Evolutionary conservation across 257 asterid genomes (phyloP).

Genomic region (Nemophila menziesii): DNA sequence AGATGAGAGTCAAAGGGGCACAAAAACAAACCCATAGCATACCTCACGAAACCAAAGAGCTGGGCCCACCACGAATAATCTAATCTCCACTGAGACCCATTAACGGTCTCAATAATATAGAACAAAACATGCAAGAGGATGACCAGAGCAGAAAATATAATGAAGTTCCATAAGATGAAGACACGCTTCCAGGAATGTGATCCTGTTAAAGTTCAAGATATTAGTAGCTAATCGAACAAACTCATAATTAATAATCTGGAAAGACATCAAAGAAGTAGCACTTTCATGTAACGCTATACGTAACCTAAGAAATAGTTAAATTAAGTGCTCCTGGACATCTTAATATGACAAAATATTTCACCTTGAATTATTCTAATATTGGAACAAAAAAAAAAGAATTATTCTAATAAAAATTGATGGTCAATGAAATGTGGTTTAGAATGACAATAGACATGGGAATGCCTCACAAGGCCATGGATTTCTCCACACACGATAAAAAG

Average conservation of each 20-base stretch:
- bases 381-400: no score
- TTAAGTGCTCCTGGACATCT: no score
- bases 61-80: constrained; percentile 7
- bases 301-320: no score
- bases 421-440: no score
- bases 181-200: constrained; percentile 5
- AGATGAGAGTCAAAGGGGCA: background rate
- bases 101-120: background rate
- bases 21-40: background rate
- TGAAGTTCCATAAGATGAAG: constrained; percentile 6
- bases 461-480: no score
- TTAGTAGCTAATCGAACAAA: constrained; percentile 4
- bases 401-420: no score
- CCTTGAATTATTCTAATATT: no score
- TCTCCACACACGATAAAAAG: no score
- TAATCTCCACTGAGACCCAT: constrained; percentile 3
- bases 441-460: no score
- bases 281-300: no score
- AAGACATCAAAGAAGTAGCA: background rate
- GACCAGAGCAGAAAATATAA: constrained; percentile 3
- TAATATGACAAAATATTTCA: no score
- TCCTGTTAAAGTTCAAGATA: constrained; percentile 3
- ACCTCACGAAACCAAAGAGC: constrained; percentile 13
- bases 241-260: background rate
- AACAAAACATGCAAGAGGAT: constrained; percentile 1